A percentile compares a stretch with the other conserved stretches of the same genome.
Conservation (phyloP, 2,329 filamentous ascomycete genomes). For the Apiospora hydei region DNA sequence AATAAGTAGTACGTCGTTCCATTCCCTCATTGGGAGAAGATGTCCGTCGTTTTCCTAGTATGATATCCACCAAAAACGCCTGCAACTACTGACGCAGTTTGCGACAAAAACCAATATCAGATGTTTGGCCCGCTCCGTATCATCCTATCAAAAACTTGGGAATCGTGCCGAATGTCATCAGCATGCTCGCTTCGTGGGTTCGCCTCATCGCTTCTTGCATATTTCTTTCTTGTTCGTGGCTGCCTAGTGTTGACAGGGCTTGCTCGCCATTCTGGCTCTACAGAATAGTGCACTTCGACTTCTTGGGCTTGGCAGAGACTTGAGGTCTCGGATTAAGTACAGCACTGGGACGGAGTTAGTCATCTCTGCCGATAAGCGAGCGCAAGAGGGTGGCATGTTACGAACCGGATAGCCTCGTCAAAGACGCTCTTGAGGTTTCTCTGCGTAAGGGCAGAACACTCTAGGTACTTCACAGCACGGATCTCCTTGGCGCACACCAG, state of each 20-base stretch:
- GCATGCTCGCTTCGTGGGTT: constrained; percentile 12
- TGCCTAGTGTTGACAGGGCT: constrained; percentile 19
- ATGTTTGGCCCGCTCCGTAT: constrained; percentile 33
- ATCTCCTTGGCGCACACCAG: constrained; percentile 91
- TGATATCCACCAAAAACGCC: constrained; percentile 42
- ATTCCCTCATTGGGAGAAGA: constrained; percentile 34
- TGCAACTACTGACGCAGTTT: constrained; percentile 28
- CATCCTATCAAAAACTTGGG: constrained; percentile 36
- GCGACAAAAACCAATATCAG: constrained; percentile 40
- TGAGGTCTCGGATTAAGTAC: constrained; percentile 72
- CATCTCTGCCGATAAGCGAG: background rate
- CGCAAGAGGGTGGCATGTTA: constrained; percentile 29
- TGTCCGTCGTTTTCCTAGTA: constrained; percentile 39
- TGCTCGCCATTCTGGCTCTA: constrained; percentile 47
- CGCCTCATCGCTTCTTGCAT: constrained; percentile 19
- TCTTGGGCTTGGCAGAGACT: constrained; percentile 64
- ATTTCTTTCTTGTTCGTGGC: constrained; percentile 21
- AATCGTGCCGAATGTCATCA: constrained; percentile 17
- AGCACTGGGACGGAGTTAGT: constrained; percentile 56
- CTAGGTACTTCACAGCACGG: constrained; percentile 94
- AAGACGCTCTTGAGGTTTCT: constrained; percentile 98
- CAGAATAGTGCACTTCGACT: constrained; percentile 74
- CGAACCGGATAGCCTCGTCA: constrained; percentile 96
- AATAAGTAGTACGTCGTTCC: constrained; percentile 35
- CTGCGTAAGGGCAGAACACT: constrained; percentile 97